Evolutionary conservation across 257 asterid genomes (phyloP), one percentile per base, ranked within the genome.

Genomic region (Galeopsis tetrahit): DNA sequence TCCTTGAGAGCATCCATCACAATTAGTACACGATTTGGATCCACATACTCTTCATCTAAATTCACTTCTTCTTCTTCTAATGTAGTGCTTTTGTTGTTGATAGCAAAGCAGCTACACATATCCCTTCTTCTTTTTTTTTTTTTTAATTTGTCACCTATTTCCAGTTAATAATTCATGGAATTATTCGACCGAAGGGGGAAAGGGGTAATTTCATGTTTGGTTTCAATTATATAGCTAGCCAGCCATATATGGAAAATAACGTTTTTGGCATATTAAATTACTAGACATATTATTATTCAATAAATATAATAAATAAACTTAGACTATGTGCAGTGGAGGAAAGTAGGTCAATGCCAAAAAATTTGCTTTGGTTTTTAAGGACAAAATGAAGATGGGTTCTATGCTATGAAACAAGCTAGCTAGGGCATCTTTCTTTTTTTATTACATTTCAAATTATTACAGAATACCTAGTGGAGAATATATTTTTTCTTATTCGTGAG

Each of bases 1-100:
- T 87, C 92, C 69, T 78, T 78, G 15, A 90, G 79, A 1, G 82
- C 90, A 49, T 88, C 85, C 90, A 86, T 86, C 2, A 90, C 87
- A 21, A 90, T 57, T 1, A 88, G 77, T 2, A 88, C 83, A 0
- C 83, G 89, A 42, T 81, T 80, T 0, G 90, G 88, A 4, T 55
- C 72, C 0, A 73, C 66, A 0, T 84, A 76, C 13, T n/a, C 56
- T 35, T 59, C 79, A 2, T 73, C 76, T 1, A 78, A 6, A 0
- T 62, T 63, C 14, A 80, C 52, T 15, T 80, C 68, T 6, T 77
- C 28, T 21, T 21, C 28, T 21, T 68, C 46, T 7, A 55, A 38
- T 7, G 55, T 52, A 7, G 59, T 57, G 34, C 57, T 77, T 49
- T 58, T 61, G 34, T 57, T 77, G 55, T 62, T 61, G 2, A 13